Percentiles rank a stretch among this genome's conserved stretches.
Conservation (phyloP, 768 basidiomycete species). For the Tylopilus sp. region DNA sequence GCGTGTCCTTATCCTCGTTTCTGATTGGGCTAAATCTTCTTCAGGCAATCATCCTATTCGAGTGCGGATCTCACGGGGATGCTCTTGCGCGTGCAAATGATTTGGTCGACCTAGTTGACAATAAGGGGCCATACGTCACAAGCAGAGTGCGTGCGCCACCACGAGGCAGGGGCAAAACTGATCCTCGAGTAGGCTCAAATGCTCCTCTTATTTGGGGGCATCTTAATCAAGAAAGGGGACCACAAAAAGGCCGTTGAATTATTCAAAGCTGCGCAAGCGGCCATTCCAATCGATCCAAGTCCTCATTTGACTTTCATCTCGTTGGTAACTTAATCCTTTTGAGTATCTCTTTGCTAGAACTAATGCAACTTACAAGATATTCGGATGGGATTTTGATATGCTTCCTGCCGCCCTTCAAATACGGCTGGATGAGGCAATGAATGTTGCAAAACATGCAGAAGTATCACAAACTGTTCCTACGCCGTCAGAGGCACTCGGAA, state of each 20-base stretch:
- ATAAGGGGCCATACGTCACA: neutral
- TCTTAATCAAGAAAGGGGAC: neutral
- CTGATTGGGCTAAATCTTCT: neutral
- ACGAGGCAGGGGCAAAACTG: neutral
- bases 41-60: neutral
- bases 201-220: neutral
- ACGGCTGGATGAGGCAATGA: neutral
- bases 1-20: no score
- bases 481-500: neutral
- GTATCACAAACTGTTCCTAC: neutral
- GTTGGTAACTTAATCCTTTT: neutral
- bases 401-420: neutral
- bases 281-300: neutral
- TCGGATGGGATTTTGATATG: slow-evolving; percentile 16
- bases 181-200: neutral
- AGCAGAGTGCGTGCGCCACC: neutral
- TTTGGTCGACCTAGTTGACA: neutral
- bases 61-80: slow-evolving; percentile 6
- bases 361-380: neutral
- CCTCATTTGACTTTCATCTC: neutral
- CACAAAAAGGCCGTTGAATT: neutral
- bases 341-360: neutral
- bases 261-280: neutral
- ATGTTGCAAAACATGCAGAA: neutral
- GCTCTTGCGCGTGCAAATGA: neutral